Evolutionary conservation across 2,329 filamentous ascomycete species (phyloP).

Genomic region (Rutstroemia sydowiana): DNA sequence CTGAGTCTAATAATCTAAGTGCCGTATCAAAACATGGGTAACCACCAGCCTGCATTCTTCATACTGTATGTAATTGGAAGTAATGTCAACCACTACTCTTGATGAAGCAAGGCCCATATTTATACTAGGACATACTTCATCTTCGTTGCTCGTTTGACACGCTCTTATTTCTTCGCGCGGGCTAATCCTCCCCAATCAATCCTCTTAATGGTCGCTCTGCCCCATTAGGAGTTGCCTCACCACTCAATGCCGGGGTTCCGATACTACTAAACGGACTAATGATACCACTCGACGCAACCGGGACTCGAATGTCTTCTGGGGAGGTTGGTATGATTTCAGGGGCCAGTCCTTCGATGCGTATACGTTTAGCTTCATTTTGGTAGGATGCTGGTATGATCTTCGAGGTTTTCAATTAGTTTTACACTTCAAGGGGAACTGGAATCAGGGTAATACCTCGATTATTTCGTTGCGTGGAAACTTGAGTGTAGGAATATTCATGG

Average conservation of each 20-base stretch:
- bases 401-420: not conserved
- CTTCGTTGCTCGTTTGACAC: too few species aligned
- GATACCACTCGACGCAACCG: constrained; percentile 54
- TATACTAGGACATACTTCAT: too few species aligned
- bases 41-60: too few species aligned
- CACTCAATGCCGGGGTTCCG: constrained; percentile 16
- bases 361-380: constrained; percentile 88
- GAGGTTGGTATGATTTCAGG: constrained; percentile 63
- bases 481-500: constrained; percentile 85
- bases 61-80: too few species aligned
- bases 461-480: constrained; percentile 95
- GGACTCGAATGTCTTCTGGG: constrained; percentile 74
- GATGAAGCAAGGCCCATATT: too few species aligned
- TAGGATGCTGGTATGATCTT: constrained; percentile 91
- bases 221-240: not conserved
- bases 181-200: too few species aligned
- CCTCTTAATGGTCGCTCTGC: not conserved
- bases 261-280: constrained; percentile 25
- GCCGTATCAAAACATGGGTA: too few species aligned
- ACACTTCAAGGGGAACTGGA: not conserved
- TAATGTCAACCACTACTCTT: too few species aligned
- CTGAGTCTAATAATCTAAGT: too few species aligned
- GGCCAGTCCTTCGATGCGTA: constrained; percentile 68
- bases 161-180: too few species aligned
- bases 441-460: constrained; percentile 57